Percentiles rank a stretch among this genome's conserved stretches.
Evolutionary conservation across 2,329 filamentous ascomycete genomes (phyloP).

Genomic region (Fusarium mexicanum): DNA sequence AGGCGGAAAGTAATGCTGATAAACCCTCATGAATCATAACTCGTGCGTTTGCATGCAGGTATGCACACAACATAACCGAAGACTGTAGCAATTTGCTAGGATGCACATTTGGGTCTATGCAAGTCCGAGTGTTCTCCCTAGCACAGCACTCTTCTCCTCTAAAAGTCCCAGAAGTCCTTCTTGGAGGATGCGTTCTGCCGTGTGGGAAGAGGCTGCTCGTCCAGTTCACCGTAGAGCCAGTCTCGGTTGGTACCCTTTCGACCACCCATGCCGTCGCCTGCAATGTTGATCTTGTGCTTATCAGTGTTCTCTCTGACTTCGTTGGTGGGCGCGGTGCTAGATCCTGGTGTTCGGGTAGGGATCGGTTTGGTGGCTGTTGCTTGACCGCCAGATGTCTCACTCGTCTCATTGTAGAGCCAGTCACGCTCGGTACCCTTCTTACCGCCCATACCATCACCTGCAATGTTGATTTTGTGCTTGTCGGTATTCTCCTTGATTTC

Average conservation of each 20-base stretch:
- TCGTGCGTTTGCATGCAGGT: conserved; percentile 7
- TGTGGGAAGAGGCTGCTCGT: conserved; percentile 50
- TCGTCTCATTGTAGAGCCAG: conserved; percentile 67
- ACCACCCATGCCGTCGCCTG: conserved; percentile 73
- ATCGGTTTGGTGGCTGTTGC: conserved; percentile 38
- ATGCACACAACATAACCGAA: conserved; percentile 2
- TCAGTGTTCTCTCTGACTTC: conserved; percentile 24
- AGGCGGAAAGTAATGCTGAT: conserved; percentile 10
- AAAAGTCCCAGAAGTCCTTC: conserved; percentile 61
- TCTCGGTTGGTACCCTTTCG: conserved; percentile 61
- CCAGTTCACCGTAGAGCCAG: conserved; percentile 65
- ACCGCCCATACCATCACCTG: conserved; percentile 73
- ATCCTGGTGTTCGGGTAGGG: conserved; percentile 49
- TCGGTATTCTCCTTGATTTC: conserved; percentile 25
- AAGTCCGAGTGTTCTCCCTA: not conserved
- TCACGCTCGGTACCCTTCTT: conserved; percentile 61
- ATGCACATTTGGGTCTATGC: not conserved
- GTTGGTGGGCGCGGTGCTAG: not conserved
- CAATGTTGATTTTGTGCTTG: conserved; percentile 54
- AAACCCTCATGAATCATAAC: conserved; percentile 17
- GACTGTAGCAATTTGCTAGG: not conserved
- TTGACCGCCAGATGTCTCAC: conserved; percentile 40
- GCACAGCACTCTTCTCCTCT: conserved; percentile 27
- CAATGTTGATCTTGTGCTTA: conserved; percentile 53
- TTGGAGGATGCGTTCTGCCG: conserved; percentile 50